A percentile compares a stretch with the other conserved stretches of the same genome.
Evolutionary conservation across 2,329 filamentous ascomycete genomes (phyloP).

Genomic region (Claviceps sorghi): DNA sequence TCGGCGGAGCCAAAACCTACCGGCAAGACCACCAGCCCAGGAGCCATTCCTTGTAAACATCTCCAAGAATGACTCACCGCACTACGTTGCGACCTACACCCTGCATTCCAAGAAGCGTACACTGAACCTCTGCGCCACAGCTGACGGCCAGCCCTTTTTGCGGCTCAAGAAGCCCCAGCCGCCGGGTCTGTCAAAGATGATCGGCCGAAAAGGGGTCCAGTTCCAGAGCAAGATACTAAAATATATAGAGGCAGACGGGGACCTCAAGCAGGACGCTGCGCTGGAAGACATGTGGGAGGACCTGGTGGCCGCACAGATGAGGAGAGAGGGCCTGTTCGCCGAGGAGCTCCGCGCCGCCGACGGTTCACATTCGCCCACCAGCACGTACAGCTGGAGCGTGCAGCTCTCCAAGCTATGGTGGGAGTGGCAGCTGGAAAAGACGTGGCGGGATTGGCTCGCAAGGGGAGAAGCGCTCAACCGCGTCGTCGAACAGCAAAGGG

Average conservation of each 20-base stretch:
- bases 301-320: constrained; percentile 17
- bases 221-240: constrained; percentile 27
- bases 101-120: constrained; percentile 29
- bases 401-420: constrained; percentile 19
- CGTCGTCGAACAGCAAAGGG: constrained; percentile 25
- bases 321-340: neutral
- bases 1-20: constrained; percentile 8
- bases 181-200: constrained; percentile 37
- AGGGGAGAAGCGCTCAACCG: constrained; percentile 25
- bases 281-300: constrained; percentile 37
- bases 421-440: constrained; percentile 16
- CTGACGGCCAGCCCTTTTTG: constrained; percentile 47
- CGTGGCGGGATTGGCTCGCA: constrained; percentile 25
- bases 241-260: constrained; percentile 25
- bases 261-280: constrained; percentile 15
- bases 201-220: constrained; percentile 35
- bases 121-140: constrained; percentile 39
- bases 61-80: constrained; percentile 22
- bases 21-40: constrained; percentile 5
- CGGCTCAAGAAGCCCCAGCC: constrained; percentile 54
- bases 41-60: constrained; percentile 21
- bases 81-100: constrained; percentile 31
- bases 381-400: constrained; percentile 17
- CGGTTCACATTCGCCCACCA: constrained; percentile 2
- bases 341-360: neutral